Base-by-base conservation (phyloP, 495 filamentous ascomycete species). In the Pseudomonodictys pantanalensis region DNA sequence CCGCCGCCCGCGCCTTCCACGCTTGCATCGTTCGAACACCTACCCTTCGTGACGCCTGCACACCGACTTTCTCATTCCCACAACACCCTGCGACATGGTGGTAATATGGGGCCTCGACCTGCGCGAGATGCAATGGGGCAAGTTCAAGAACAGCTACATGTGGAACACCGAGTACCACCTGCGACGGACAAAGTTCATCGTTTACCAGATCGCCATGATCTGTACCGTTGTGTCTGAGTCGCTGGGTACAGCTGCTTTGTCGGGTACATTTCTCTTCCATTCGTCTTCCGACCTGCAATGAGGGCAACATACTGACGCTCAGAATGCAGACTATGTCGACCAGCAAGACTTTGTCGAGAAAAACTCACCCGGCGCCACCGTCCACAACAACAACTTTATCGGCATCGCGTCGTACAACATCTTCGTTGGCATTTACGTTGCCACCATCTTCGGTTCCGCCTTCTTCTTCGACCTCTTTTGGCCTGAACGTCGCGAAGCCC, bases 401-500 rank as follows among this genome's bases (percentile, higher is more conserved):
- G 79, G 77, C 35, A 74, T 72, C 10, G 69, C 69, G 1, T 74
- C 72, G 23, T 80, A 77, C 65, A 82, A 81, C 62, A 79, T 82
- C 58, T 82, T 78, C 62, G 73, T 76, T 29, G 78, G 79, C 35
- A 70, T 82, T 22, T 78, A 74, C n/a, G 75, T 80, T 0, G 79
- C 77, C 1, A 76, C 73, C 28, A 77, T 82, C 58, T 82, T 82
- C 64, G 78, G 79, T 23, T 74, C 71, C 9, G 79, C 71, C 6
- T 81, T 80, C 68, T 81, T 80, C 73, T 80, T 80, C 58, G 79
- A 81, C 50, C 71, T 82, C 4, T 78, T 79, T 62, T 80, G 77
- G 77, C 77, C 79, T 3, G 76, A 78, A 30, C 72, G 78, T 9
- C 58, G 70, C 8, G 78, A 82, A 65, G 73, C 67, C n/a, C 58